Percentiles rank a stretch among this genome's conserved stretches.
These are phyloP conservation scores for Kodamaea plutei DNA, from an alignment of 1,139 yeast genomes.

Conservation along the genomic window DNA sequence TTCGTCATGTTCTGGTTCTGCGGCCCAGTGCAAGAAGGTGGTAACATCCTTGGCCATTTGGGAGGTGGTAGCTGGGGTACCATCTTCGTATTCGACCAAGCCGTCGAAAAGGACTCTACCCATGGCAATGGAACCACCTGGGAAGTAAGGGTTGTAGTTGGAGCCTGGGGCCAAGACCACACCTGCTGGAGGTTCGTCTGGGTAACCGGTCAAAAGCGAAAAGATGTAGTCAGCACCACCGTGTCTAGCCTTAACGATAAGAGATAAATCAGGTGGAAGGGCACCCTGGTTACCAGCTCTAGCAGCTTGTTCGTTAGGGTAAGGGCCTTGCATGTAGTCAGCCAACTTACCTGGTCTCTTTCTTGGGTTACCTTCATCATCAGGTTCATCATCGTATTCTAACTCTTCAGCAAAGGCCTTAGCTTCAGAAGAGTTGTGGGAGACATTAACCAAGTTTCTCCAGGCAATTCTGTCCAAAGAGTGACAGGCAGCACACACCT, in stretches of 20 bases:
- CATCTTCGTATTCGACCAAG: conserved; percentile 96
- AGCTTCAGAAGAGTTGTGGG: conserved; percentile 88
- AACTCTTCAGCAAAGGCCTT: conserved; percentile 93
- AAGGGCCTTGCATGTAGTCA: conserved; percentile 92
- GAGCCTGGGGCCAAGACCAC: conserved; percentile 87
- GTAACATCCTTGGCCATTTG: conserved; percentile 99
- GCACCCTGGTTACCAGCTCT: conserved; percentile 99
- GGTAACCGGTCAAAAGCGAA: conserved; percentile 94
- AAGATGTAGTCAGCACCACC: conserved; percentile 97
- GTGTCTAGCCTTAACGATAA: conserved; percentile 98
- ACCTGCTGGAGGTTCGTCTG: conserved; percentile 99
- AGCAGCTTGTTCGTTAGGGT: conserved; percentile 97
- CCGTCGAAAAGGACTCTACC: conserved; percentile 97
- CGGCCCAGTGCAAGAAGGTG: conserved; percentile 95
- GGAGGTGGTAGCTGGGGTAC: conserved; percentile 96
- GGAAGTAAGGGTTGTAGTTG: conserved; percentile 99
- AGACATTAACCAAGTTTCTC: conserved; percentile 97
- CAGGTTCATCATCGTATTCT: conserved; percentile 98
- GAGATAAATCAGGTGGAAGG: conserved; percentile 94
- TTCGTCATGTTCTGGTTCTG: conserved; percentile 98
- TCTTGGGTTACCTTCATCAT: conserved; percentile 98
- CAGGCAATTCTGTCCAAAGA: conserved; percentile 96
- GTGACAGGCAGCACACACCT: conserved; percentile 99
- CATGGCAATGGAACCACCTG: conserved; percentile 99
- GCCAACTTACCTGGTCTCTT: conserved; percentile 98